phyloP scores from a whole-genome alignment of 345 rosid species.

The Corchorus capsularis region DNA sequence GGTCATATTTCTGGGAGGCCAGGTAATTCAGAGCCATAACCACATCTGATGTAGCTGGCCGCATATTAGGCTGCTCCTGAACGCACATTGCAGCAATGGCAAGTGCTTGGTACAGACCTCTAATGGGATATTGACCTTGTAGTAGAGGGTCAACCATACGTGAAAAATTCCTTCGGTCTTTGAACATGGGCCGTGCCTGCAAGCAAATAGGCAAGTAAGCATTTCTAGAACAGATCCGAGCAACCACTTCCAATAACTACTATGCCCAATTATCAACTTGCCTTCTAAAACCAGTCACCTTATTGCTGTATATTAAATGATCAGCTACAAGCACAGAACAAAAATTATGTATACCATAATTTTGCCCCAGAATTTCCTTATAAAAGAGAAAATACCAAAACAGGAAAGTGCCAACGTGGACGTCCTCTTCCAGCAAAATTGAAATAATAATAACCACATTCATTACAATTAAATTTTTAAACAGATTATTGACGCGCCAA shows the following conservation, averaged over 20 bases:
- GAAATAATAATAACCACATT: background rate
- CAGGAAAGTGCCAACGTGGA: background rate
- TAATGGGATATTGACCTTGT: conserved; percentile 66
- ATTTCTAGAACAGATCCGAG: background rate
- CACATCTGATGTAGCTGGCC: conserved; percentile 77
- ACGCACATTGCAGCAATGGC: conserved; percentile 96
- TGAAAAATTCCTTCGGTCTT: conserved; percentile 72
- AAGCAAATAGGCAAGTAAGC: conserved; percentile 3
- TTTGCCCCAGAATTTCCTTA: background rate
- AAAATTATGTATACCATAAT: background rate
- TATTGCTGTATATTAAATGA: background rate
- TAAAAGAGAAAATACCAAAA: background rate
- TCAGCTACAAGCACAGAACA: background rate
- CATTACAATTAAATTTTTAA: background rate
- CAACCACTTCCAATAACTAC: background rate
- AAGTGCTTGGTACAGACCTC: conserved; percentile 86
- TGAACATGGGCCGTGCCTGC: conserved; percentile 88
- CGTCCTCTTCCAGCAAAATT: background rate
- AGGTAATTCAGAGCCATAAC: conserved; percentile 79
- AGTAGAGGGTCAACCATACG: conserved; percentile 80
- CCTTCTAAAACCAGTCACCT: background rate
- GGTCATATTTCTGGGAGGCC: conserved; percentile 62
- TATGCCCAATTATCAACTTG: background rate
- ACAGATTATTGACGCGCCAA: background rate
- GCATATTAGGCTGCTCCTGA: conserved; percentile 83